phyloP scores from a whole-genome alignment of 2,329 filamentous ascomycete genomes.

The Monosporascus sp. region DNA sequence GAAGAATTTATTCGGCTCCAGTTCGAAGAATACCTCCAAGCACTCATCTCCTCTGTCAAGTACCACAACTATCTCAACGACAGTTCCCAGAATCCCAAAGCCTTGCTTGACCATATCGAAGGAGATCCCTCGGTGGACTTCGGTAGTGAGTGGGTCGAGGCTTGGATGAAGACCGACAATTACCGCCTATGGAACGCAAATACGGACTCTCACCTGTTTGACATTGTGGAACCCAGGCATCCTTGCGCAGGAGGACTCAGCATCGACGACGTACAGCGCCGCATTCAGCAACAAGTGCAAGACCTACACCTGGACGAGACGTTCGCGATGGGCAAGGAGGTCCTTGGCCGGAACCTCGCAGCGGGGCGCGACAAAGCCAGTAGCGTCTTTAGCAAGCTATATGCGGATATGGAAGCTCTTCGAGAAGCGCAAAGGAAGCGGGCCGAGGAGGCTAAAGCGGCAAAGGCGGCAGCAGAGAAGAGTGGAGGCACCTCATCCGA shows the following conservation, averaged over 20 bases:
- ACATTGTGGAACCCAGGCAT: slow-evolving; percentile 88
- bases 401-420: slow-evolving; percentile 82
- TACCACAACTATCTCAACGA: slow-evolving; percentile 68
- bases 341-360: slow-evolving; percentile 81
- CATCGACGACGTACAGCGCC: slow-evolving; percentile 89
- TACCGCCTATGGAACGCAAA: slow-evolving; percentile 80
- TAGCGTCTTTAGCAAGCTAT: slow-evolving; percentile 80
- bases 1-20: slow-evolving; percentile 97
- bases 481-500: slow-evolving; percentile 15
- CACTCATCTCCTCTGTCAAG: slow-evolving; percentile 82
- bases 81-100: slow-evolving; percentile 53
- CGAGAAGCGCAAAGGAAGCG: slow-evolving; percentile 67
- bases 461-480: slow-evolving; percentile 17
- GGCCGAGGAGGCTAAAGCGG: slow-evolving; percentile 48
- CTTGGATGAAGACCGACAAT: slow-evolving; percentile 85
- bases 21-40: slow-evolving; percentile 93
- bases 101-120: slow-evolving; percentile 62
- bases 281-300: slow-evolving; percentile 85
- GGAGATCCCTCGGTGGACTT: slow-evolving; percentile 85
- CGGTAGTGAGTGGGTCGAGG: slow-evolving; percentile 76
- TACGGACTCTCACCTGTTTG: slow-evolving; percentile 84
- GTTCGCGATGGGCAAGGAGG: slow-evolving; percentile 77
- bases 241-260: slow-evolving; percentile 89
- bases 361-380: slow-evolving; percentile 85
- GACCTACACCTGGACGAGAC: slow-evolving; percentile 92